Base-by-base conservation (phyloP, 2,329 filamentous ascomycete species). In the Fusarium scirpi region DNA sequence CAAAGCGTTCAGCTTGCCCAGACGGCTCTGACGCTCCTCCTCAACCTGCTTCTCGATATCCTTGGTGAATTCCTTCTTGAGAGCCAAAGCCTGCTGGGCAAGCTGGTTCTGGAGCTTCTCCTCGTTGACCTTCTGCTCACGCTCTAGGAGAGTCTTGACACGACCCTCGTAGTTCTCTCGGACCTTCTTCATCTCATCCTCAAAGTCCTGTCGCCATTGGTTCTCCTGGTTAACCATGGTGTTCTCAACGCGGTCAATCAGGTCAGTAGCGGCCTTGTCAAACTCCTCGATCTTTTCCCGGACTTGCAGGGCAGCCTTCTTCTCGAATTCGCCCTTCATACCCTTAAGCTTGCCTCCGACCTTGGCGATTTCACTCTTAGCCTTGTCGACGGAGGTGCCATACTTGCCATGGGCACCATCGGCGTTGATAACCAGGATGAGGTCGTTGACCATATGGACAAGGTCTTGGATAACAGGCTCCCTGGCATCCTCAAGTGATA, bases 371-470 rank as follows among this genome's bases (percentile, higher is more conserved):
- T 97, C 92, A 56, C 86, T 85, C 86, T 98, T 98, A 68, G 95
- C 94, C 84, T 96, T 94, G 73, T 87, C 84, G 62, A 99, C 90
- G 2, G 94, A 91, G 5, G 88, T 87, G 55, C 89, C 90, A 82
- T 96, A 97, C 80, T 92, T 94, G 73, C 87, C 87, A 68, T 91
- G 89, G 61, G 93, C 89, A 66, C 91, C 89, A 79, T 97, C 95
- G 62, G 92, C 92, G 80, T 98, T 97, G 79, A 98, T 91, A 48
- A 97, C 93, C 11, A 93, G 90, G 78, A 99, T 97, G 75, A 99
- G 91, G 80, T 97, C 94, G 82, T 99, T 99, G 75, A 99, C 87
- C 83, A 97, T 95, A 83, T 93, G 95, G 64, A 97, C 94, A 8
- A 99, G 86, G 76, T 98, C 94, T 81, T 98, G 94, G 24, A 98